These are phyloP conservation scores for Amoebophrya sp. DNA, from an alignment of 169 alveolate species.

Conservation along the genomic window DNA sequence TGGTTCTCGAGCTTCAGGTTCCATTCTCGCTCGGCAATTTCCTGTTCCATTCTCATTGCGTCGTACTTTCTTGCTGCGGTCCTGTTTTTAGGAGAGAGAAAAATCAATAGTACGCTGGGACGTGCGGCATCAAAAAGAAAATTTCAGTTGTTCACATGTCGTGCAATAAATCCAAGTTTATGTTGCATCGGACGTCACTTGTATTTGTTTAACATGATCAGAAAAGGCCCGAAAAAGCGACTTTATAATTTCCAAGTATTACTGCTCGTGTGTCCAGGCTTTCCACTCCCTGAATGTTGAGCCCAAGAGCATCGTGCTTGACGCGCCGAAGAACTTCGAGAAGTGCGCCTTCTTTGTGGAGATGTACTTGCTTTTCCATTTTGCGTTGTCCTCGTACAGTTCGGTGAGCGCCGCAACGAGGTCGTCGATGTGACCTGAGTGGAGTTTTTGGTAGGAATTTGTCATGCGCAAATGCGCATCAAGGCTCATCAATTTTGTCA, in stretches of 20 bases:
- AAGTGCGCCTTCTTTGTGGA: not conserved
- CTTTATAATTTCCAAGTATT: not conserved
- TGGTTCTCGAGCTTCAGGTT: conserved; percentile 13
- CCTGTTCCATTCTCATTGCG: conserved; percentile 11
- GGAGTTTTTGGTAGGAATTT: not conserved
- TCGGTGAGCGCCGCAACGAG: not conserved
- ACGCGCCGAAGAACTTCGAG: not conserved
- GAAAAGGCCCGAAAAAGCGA: not conserved
- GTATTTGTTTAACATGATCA: not conserved
- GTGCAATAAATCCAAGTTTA: no score
- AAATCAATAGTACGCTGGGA: no score
- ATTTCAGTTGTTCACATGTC: no score
- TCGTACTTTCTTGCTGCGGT: not conserved
- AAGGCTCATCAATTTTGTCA: no score
- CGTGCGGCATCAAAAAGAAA: no score
- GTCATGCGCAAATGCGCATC: not conserved
- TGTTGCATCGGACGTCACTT: no score
- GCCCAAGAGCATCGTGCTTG: not conserved
- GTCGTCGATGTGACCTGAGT: not conserved
- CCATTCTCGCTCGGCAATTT: not conserved
- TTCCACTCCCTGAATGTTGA: not conserved
- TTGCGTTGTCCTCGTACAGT: conserved; percentile 8
- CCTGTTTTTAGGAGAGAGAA: no score
- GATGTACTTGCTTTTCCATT: conserved; percentile 13
- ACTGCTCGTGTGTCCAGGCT: not conserved